Conservation (phyloP, 139 green algal genomes). For the Closterium sp. region DNA sequence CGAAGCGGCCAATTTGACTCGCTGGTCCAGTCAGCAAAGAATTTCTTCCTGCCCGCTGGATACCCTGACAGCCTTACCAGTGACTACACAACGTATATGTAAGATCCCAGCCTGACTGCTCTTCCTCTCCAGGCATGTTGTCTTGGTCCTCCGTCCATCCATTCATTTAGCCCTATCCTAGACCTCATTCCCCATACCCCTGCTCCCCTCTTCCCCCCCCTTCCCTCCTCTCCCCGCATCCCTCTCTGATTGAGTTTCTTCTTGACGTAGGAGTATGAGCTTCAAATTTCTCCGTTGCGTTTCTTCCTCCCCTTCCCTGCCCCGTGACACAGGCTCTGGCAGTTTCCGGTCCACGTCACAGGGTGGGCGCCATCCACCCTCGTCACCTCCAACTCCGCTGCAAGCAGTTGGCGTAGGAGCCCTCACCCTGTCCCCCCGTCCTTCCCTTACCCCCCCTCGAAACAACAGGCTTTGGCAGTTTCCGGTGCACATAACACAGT, state of each 20-base stretch:
- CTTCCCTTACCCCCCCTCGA: not conserved
- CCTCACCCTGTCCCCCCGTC: not conserved
- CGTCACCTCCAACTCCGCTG: no score
- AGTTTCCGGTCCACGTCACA: slow-evolving; percentile 46
- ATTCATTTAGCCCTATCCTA: no score
- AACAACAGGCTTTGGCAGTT: no score
- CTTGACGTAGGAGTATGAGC: no score
- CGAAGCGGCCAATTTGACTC: not conserved
- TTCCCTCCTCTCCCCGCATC: not conserved
- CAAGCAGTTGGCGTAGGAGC: no score
- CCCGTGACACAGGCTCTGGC: slow-evolving; percentile 47
- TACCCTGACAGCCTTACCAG: not conserved
- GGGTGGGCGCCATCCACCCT: slow-evolving; percentile 25
- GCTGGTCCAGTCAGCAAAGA: not conserved
- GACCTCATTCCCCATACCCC: no score
- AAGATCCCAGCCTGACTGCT: not conserved
- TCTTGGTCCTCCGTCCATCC: not conserved
- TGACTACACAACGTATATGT: slow-evolving; percentile 19
- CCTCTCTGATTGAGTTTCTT: no score
- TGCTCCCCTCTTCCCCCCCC: no score
- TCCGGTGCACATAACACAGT: no score
- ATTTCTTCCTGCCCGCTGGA: slow-evolving; percentile 22
- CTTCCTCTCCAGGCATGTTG: not conserved
- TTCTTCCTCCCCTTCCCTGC: not conserved
- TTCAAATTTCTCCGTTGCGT: no score